Evolutionary conservation across 2,329 filamentous ascomycete species (phyloP).

Genomic region (Aspergillus chevalieri): DNA sequence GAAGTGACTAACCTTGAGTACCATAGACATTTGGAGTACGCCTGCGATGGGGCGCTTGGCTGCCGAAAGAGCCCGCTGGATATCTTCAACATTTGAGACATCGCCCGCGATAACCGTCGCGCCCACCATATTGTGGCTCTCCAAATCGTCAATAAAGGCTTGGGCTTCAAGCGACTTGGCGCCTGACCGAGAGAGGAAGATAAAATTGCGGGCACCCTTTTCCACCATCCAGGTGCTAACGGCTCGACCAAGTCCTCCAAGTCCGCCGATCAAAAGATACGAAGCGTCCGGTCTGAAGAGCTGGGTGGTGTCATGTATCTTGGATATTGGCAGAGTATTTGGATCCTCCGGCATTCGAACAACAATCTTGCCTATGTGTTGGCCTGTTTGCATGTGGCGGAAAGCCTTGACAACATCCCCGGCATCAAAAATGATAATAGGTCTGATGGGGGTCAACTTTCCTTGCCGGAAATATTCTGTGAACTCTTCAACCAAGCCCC

Average conservation of each 20-base stretch:
- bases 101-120: slow-evolving; percentile 4
- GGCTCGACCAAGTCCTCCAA: slow-evolving; percentile 12
- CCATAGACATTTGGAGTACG: slow-evolving; percentile 18
- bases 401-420: not conserved
- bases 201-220: slow-evolving; percentile 8
- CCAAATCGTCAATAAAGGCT: slow-evolving; percentile 4
- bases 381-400: not conserved
- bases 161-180: not conserved
- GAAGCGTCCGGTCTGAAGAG: not conserved
- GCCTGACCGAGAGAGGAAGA: slow-evolving; percentile 9
- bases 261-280: slow-evolving; percentile 13
- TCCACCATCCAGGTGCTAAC: slow-evolving; percentile 11
- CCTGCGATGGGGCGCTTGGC: slow-evolving; percentile 5
- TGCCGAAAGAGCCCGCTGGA: slow-evolving; percentile 4
- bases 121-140: not conserved
- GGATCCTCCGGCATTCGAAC: not conserved
- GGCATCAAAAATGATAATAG: not conserved
- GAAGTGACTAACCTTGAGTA: slow-evolving; percentile 5
- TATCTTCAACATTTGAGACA: slow-evolving; percentile 6
- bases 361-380: not conserved
- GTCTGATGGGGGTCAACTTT: slow-evolving; percentile 1
- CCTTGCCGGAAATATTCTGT: not conserved
- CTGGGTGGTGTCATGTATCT: not conserved
- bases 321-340: not conserved
- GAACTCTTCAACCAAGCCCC: not conserved